Conservation (phyloP, 257 asterid genomes). For the Nicotiana tabacum region DNA sequence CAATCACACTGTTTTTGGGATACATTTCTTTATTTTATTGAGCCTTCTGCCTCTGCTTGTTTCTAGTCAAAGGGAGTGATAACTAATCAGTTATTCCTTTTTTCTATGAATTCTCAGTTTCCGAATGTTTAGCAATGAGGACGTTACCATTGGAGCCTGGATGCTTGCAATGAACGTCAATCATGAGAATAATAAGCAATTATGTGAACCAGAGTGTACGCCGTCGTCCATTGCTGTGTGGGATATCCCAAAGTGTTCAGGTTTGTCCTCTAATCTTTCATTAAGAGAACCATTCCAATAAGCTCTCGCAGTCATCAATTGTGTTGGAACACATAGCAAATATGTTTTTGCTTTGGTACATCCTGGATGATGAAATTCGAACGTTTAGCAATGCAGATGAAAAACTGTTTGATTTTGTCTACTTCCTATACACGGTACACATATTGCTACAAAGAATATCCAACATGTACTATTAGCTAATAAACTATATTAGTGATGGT, state of each 20-base stretch:
- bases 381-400: background rate
- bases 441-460: background rate
- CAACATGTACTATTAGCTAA: background rate
- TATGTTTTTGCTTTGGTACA: background rate
- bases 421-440: background rate
- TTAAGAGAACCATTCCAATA: background rate
- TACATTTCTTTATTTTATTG: background rate
- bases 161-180: slow-evolving; percentile 98
- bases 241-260: slow-evolving; percentile 99
- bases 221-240: slow-evolving; percentile 81
- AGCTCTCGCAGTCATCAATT: background rate
- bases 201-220: slow-evolving; percentile 68
- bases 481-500: background rate
- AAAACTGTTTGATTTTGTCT: background rate
- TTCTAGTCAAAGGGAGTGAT: background rate
- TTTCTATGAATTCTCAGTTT: slow-evolving; percentile 43
- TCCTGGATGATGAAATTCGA: background rate
- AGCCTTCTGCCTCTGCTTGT: background rate
- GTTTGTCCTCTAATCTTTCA: slow-evolving; percentile 25
- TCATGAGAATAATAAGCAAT: slow-evolving; percentile 64
- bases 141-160: slow-evolving; percentile 99
- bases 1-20: background rate
- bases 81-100: background rate
- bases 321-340: background rate
- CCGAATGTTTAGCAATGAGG: slow-evolving; percentile 98